Evolutionary conservation across 2,329 filamentous ascomycete genomes (phyloP), one percentile per base, ranked within the genome.

Genomic region (Fusarium ramigenum): DNA sequence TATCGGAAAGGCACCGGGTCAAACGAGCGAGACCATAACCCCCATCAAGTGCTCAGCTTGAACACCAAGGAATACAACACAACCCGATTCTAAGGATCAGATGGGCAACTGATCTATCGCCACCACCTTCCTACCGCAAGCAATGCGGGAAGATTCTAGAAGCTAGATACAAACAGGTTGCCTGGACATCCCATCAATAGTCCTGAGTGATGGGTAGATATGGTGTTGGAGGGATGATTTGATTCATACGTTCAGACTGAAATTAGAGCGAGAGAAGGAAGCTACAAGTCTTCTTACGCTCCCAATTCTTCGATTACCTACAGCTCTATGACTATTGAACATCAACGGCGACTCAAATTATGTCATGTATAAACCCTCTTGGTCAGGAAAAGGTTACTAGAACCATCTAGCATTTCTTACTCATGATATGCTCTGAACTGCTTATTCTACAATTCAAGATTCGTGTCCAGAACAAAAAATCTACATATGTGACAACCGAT

Each of bases 381-480:
- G 9, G 34, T 16, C 43, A 43, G 30, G 46, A 36, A 40, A 42
- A 30, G 39, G 32, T 60, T n/a, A 62, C 19, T 21, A 18, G 21
- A 23, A 23, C 34, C 42, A 21, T 23, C 36, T 40, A 19, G 44
- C 40, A 42, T 34, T 19, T 50, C 30, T 64, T 53, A 64, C 30
- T 60, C 50, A 54, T 63, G 25, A 69, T 50, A 36, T 59, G 66
- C 50, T 36, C 57, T 25, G 58, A 42, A 63, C 44, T 42, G 12
- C 23, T 25, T 28, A 28, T 42, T 6, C 10, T 40, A 14, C 16
- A 40, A 42, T n/a, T 5, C 5, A 40, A 16, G 25, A n/a, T n/a
- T 25, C 25, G 15, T 15, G 19, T 15, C 21, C 18, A 28, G 28
- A 28, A 9, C 12, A 53, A 53, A n/a, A 53, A 53, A n/a, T 39